Evolutionary conservation across 108 stramenopile species (phyloP).

Genomic region (Epithemia pelagica): DNA sequence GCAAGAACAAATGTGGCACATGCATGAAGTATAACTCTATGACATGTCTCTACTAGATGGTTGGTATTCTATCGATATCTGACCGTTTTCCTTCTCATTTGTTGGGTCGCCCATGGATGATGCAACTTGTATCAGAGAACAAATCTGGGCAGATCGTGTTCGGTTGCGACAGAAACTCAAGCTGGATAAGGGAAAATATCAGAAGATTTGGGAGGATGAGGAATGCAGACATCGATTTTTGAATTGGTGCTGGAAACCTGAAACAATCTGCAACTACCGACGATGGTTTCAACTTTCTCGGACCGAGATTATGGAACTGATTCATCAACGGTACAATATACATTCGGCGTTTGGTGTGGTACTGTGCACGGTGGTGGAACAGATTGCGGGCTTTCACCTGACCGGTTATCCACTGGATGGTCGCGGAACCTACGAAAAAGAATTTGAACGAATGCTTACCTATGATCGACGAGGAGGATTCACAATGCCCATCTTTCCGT

Average conservation of each 20-base stretch:
- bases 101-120: too few species aligned
- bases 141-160: conserved; percentile 81
- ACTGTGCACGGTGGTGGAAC: conserved; percentile 67
- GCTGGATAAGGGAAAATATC: conserved; percentile 57
- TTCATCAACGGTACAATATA: conserved; percentile 51
- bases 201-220: conserved; percentile 47
- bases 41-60: too few species aligned
- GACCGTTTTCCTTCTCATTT: background rate
- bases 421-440: conserved; percentile 43
- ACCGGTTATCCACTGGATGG: conserved; percentile 73
- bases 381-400: conserved; percentile 64
- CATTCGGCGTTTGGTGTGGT: conserved; percentile 68
- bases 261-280: conserved; percentile 3
- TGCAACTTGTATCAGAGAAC: too few species aligned
- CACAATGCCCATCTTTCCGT: conserved; percentile 30
- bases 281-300: conserved; percentile 62
- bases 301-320: conserved; percentile 47
- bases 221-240: conserved; percentile 13
- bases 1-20: too few species aligned
- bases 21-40: too few species aligned
- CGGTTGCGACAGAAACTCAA: conserved; percentile 73
- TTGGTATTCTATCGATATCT: background rate
- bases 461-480: conserved; percentile 73
- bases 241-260: conserved; percentile 32
- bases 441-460: conserved; percentile 46